These are phyloP conservation scores for Alternaria sp. DNA, from an alignment of 2,329 filamentous ascomycete species.

Conservation along the genomic window DNA sequence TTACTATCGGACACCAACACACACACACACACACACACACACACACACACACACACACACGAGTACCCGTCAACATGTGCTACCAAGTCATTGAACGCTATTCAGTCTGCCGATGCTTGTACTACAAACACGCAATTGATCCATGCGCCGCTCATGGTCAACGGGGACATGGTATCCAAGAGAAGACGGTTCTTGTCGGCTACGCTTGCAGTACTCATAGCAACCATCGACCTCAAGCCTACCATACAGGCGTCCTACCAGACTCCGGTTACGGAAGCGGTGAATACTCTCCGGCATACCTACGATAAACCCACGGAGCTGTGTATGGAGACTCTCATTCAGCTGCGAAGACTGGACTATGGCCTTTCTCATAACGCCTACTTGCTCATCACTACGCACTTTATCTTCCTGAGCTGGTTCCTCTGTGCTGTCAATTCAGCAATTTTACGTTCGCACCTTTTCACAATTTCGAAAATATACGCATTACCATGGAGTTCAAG, in stretches of 20 bases:
- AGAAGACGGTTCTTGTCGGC: constrained; percentile 82
- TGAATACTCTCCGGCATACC: constrained; percentile 24
- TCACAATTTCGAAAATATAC: constrained; percentile 18
- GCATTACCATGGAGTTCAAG: constrained; percentile 43
- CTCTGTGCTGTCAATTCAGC: constrained; percentile 26
- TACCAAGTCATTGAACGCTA: constrained; percentile 87
- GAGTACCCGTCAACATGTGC: constrained; percentile 69
- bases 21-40: constrained; percentile 1
- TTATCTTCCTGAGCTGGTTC: constrained; percentile 37
- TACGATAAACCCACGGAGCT: constrained; percentile 19
- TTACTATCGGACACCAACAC: background rate
- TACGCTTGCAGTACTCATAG: constrained; percentile 75
- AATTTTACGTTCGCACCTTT: constrained; percentile 17
- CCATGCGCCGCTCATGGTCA: constrained; percentile 80
- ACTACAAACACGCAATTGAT: constrained; percentile 87
- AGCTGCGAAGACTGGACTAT: background rate
- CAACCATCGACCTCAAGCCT: constrained; percentile 37
- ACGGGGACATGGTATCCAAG: constrained; percentile 74
- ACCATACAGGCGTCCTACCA: constrained; percentile 32
- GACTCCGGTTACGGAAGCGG: constrained; percentile 45
- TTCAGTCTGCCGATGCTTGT: constrained; percentile 85
- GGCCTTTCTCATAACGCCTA: background rate
- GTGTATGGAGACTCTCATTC: background rate
- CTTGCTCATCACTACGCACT: constrained; percentile 2
- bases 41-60: background rate